phyloP scores from a whole-genome alignment of 352 stramenopile genomes.

The Phytophthora quininea region DNA sequence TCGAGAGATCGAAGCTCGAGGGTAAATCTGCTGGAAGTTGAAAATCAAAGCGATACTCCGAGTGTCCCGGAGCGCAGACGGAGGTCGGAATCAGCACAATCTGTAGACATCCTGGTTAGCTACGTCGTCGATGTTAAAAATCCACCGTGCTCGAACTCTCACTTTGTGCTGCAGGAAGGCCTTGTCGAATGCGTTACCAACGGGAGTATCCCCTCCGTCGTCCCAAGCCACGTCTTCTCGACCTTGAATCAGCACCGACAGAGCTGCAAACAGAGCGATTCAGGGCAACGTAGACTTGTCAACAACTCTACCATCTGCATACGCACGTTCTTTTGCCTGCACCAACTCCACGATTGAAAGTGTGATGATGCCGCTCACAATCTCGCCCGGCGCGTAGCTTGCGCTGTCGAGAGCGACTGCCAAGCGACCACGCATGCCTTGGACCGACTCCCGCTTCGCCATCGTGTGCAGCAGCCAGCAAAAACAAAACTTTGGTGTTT shows the following conservation, averaged over 20 bases:
- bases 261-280: slow-evolving; percentile 7
- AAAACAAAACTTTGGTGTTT: slow-evolving; percentile 11
- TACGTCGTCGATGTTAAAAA: background rate
- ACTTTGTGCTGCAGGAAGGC: slow-evolving; percentile 44
- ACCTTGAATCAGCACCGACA: slow-evolving; percentile 32
- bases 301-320: background rate
- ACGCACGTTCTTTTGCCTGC: slow-evolving; percentile 37
- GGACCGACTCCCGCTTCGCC: slow-evolving; percentile 31
- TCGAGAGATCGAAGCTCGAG: slow-evolving; percentile 33
- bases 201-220: slow-evolving; percentile 33
- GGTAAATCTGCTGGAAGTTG: slow-evolving; percentile 26
- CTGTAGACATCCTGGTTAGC: slow-evolving; percentile 14
- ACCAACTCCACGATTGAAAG: slow-evolving; percentile 32
- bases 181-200: slow-evolving; percentile 36
- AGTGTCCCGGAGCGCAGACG: slow-evolving; percentile 24
- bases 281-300: background rate
- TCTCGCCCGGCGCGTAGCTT: slow-evolving; percentile 35
- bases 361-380: slow-evolving; percentile 26
- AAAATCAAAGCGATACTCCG: slow-evolving; percentile 28
- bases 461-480: slow-evolving; percentile 12
- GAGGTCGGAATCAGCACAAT: slow-evolving; percentile 27
- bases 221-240: slow-evolving; percentile 37
- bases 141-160: background rate
- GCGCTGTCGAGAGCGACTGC: slow-evolving; percentile 30
- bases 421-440: slow-evolving; percentile 34